Evolutionary conservation across 176 grass and related monocot species (phyloP), one percentile per base, ranked within the genome.

Genomic region (Oryza brachyantha): DNA sequence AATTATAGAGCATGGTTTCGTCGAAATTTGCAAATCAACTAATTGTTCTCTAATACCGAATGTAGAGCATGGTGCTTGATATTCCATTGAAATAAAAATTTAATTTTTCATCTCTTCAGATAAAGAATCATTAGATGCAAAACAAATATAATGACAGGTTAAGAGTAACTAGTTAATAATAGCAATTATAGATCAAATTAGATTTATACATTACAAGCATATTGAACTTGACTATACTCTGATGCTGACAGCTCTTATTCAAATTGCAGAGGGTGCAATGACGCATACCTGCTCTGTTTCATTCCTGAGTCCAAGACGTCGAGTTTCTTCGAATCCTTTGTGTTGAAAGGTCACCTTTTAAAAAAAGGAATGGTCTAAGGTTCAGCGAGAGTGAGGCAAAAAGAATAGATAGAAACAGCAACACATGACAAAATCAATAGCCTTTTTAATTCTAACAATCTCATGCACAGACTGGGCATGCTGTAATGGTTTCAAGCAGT

Each of bases 311-410:
- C 96, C 96, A 91, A 99, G 92, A 57, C 96, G 87, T 1, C 96
- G 87, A 40, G 88, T 95, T 90, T 99, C 92, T 80, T 99, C 96
- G 57, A 93, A 99, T 81, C 96, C 96, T 90, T 99, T 99, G 76
- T 99, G 96, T 72, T 91, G 79, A 95, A 93, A 95, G 13, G 96
- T 99, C 41, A 75, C 84, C 96, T 99, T 84, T 1, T 52, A 73
- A 68, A 54, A 42, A 46, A 13, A 62, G 39, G 1, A 6, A 72
- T 61, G 64, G 50, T 72, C 8, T 81, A 31, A 77, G 34, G n/a
- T 37, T 36, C 5, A 5, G 64, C 16, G 4, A 5, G 17, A 43
- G 64, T 70, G 35, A 21, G 32, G 13, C 17, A 39, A 36, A 4
- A 83, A 45, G 13, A 79, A 82, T 38, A 57, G 68, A 66, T 0